Base-by-base conservation (phyloP, 2,329 filamentous ascomycete species). In the Clonostachys solani region DNA sequence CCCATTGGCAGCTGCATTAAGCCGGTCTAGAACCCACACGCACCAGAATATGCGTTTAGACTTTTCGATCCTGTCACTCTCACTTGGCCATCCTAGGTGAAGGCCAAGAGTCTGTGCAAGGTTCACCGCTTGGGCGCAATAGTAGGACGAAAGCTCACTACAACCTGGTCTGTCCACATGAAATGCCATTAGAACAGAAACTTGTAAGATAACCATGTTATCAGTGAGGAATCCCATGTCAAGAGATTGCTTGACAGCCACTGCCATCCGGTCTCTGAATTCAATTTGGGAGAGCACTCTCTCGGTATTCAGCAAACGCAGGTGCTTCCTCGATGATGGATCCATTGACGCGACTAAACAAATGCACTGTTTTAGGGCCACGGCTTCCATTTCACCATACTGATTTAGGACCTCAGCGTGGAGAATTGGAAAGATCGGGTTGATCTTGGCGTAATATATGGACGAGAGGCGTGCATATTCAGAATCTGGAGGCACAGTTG, bases 21-120 rank as follows among this genome's bases (percentile, higher is more conserved):
- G 49, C 23, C 53, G 53, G 37, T 57, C 55, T 16, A 55, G 46
- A 5, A 52, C 49, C 53, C 54, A 57, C 7, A 56, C 47, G 42
- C 55, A 56, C 44, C 54, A 55, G 40, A 57, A 57, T 7, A 57
- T 36, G 8, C 55, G 53, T 23, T 44, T 23, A 8, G 52, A 47
- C 29, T 48, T 50, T 33, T 50, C 45, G 3, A 43, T 43, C 5
- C 44, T 49, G 7, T 43, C 49, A 6, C 49, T 47, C 10, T 51
- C 53, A 8, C 52, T 51, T 2, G 54, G 55, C 45, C 55, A 56
- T 29, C 54, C 52, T 3, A 57, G 47, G 38, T 57, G 55, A 8
- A 57, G 52, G 3, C 54, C 55, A 18, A 57, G 46, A 2, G 51
- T 55, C 33, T 54, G 55, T 6, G 53, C 46, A 19, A 54, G 51